phyloP scores from a whole-genome alignment of 768 basidiomycete genomes.

The Collybiopsis luxurians region DNA sequence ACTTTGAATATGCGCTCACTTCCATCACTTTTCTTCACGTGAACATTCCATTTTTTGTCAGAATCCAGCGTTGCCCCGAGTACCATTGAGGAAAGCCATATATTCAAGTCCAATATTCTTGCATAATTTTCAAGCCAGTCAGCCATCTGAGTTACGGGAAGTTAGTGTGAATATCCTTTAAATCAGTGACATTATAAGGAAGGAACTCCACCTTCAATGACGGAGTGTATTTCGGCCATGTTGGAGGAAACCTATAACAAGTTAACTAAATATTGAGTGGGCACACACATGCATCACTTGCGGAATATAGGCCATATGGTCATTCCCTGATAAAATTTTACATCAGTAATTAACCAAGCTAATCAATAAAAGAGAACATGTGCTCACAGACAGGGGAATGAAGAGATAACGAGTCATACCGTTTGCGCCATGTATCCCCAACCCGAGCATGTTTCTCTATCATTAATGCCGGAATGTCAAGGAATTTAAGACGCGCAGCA shows the following conservation, averaged over 20 bases:
- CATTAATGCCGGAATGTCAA: slow-evolving; percentile 53
- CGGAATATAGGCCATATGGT: slow-evolving; percentile 43
- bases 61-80: slow-evolving; percentile 24
- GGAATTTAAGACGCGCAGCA: slow-evolving; percentile 60
- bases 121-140: slow-evolving; percentile 52
- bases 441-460: slow-evolving; percentile 54
- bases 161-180: neutral
- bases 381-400: slow-evolving; percentile 32
- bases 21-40: slow-evolving; percentile 15
- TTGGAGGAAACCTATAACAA: slow-evolving; percentile 29
- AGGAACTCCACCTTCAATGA: slow-evolving; percentile 41
- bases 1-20: slow-evolving; percentile 19
- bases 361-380: too few relatives aligned
- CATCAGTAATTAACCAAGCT: too few relatives aligned
- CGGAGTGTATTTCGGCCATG: slow-evolving; percentile 39
- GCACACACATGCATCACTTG: too few relatives aligned
- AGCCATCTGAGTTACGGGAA: slow-evolving; percentile 34
- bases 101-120: slow-evolving; percentile 43
- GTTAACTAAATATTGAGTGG: too few relatives aligned
- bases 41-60: slow-evolving; percentile 29
- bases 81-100: slow-evolving; percentile 40
- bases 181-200: neutral
- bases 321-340: slow-evolving; percentile 25
- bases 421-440: slow-evolving; percentile 49
- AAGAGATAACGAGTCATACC: slow-evolving; percentile 43